phyloP scores from a whole-genome alignment of 2,329 filamentous ascomycete genomes.

The Cladorrhinum sp. region DNA sequence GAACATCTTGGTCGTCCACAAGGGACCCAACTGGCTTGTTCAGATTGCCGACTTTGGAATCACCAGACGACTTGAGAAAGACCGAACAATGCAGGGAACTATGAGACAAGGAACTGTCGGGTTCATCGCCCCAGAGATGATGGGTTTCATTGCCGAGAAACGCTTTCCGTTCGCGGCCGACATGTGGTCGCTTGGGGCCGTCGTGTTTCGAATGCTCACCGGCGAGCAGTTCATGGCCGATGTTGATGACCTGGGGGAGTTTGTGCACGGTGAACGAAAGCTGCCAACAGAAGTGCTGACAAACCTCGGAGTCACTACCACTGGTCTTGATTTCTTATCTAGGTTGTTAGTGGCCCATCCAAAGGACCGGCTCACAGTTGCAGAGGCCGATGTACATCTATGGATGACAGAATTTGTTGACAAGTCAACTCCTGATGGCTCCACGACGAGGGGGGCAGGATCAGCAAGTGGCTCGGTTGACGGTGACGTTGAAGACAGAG shows the following conservation, averaged over 20 bases:
- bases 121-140: constrained; percentile 12
- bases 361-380: no score
- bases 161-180: constrained; percentile 2
- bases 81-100: not conserved
- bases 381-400: not conserved
- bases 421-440: no score
- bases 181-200: constrained; percentile 12
- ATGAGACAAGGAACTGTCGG: constrained; percentile 5
- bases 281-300: not conserved
- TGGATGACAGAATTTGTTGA: not conserved
- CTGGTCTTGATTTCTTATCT: not conserved
- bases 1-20: constrained; percentile 14
- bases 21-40: constrained; percentile 12
- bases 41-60: constrained; percentile 14
- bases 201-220: constrained; percentile 9
- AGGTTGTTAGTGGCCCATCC: not conserved
- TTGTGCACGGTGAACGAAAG: not conserved
- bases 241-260: not conserved
- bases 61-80: not conserved
- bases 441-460: no score
- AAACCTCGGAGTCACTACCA: not conserved
- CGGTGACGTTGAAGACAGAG: no score
- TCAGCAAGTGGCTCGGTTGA: no score
- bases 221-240: not conserved
- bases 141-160: constrained; percentile 1